Evolutionary conservation across 208 protist genomes (phyloP).

Genomic region (Acanthamoeba culbertsoni): DNA sequence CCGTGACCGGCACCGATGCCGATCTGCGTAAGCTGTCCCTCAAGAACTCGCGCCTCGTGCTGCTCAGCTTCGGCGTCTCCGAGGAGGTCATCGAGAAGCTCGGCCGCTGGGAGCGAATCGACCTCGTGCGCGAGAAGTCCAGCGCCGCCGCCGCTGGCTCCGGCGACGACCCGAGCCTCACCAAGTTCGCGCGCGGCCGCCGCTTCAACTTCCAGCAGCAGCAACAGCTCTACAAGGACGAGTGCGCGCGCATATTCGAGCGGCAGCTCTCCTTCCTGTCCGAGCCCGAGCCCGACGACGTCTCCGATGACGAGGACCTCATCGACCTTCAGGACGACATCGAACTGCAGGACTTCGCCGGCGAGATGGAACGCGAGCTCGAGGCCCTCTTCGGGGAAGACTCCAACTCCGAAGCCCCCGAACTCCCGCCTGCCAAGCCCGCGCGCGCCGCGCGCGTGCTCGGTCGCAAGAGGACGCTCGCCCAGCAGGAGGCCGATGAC

Average conservation of each 20-base stretch:
- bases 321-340: constrained; percentile 19
- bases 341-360: constrained; percentile 55
- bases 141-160: constrained; percentile 60
- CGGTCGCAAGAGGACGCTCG: background rate
- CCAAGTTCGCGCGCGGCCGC: constrained; percentile 71
- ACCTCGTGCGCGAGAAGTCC: constrained; percentile 69
- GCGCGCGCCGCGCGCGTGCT: background rate
- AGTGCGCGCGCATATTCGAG: constrained; percentile 48
- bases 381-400: background rate
- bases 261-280: constrained; percentile 30
- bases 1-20: constrained; percentile 75
- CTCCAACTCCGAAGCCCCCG: background rate
- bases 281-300: background rate
- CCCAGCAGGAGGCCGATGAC: constrained; percentile 17
- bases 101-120: constrained; percentile 73
- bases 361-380: constrained; percentile 56
- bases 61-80: constrained; percentile 64
- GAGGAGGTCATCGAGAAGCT: constrained; percentile 70
- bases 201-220: constrained; percentile 70
- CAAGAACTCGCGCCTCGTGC: constrained; percentile 52
- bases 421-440: background rate
- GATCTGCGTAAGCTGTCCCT: constrained; percentile 76
- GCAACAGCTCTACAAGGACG: constrained; percentile 69
- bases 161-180: constrained; percentile 64
- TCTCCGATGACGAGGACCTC: constrained; percentile 36